Evolutionary conservation across 345 rosid species (phyloP), one percentile per base, ranked within the genome.

Genomic region (Gynandropsis gynandra): DNA sequence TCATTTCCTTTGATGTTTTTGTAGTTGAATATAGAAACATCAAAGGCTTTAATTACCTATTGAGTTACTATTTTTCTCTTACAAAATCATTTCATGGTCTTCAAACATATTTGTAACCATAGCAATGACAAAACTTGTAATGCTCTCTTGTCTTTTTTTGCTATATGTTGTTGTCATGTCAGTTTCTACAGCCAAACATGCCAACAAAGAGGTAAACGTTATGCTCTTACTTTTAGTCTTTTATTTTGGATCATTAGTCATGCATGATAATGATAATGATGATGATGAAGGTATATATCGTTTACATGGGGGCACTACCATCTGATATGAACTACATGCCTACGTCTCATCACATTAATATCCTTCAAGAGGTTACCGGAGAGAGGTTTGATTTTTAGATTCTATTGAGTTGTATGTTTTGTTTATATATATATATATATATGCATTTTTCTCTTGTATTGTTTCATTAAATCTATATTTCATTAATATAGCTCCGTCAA

Each of bases 281-380:
- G n/a, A 37, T 18, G n/a, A 24, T 50, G 53, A 64, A 62, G 74
- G 60, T 42, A 0, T 59, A 72, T 37, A 52, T 72, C 19, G 76
- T 69, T 8, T 69, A 63, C 47, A 63, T 69, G 74, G 80, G 77
- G 0, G 58, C 49, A 15, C 67, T 33, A 8, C 63, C 69, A 16
- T 24, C 41, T 42, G 39, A 48, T 55, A 43, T 24, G 62, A 59
- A 8, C 7, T 69, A 11, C 55, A 64, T 9, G 51, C 54, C 20
- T 4, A 65, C 44, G 14, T 37, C 64, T 15, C 62, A 31, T 50
- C 76, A 72, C 46, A 17, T 27, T 32, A 54, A 11, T 42, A 54
- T 65, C 40, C 55, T 75, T 5, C 67, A 59, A 52, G 42, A 65
- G 39, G 49, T 65, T 48, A 36, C 52, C 44, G 75, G 15, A 37